Evolutionary conservation across 768 basidiomycete species (phyloP), one percentile per base, ranked within the genome.

Genomic region (Tylopilus plumbeoviolaceoides): DNA sequence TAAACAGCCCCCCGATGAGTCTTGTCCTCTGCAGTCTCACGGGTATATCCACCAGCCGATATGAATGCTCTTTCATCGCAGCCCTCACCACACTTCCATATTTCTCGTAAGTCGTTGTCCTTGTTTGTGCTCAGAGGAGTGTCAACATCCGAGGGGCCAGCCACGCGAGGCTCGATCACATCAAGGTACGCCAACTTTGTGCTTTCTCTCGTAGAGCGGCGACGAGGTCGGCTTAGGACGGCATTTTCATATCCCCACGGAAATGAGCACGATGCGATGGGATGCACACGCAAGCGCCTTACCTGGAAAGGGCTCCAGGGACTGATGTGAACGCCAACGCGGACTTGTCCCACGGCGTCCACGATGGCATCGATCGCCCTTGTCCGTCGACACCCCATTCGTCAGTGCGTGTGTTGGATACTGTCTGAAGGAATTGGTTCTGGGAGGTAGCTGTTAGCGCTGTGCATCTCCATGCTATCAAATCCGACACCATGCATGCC

Each of bases 141-240:
- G 23, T 23, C 23, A 5, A 23, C 23, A 17, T 36, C 46, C 23
- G 1, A 0, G 23, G 3, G 10, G 1, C 62, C 66, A 25, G 30
- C 41, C n/a, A 64, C 46, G 30, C 41, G n/a, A 41, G 48, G 17
- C 42, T 41, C 28, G 33, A 12, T 33, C 2, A 11, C 17, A n/a
- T 83, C 81, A 4, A 84, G 54, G 63, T 83, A 85, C 0, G 80
- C 78, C 11, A 80, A 60, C 8, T 64, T 53, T 10, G 58, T 48
- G 18, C 56, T 18, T 68, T 66, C 38, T 61, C 52, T 12, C 58
- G 61, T 15, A 85, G 52, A 40, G 73, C 50, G 3, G 67, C 46
- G 28, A 78, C 73, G 28, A 85, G 55, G 30, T 44, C 11, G 28
- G 28, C 20, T 18, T 11, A 5, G 28, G 28, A 17, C 5, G 15